Evolutionary conservation across 108 stramenopile species (phyloP), one percentile per base, ranked within the genome.

Genomic region (Parietichytrium sp.): DNA sequence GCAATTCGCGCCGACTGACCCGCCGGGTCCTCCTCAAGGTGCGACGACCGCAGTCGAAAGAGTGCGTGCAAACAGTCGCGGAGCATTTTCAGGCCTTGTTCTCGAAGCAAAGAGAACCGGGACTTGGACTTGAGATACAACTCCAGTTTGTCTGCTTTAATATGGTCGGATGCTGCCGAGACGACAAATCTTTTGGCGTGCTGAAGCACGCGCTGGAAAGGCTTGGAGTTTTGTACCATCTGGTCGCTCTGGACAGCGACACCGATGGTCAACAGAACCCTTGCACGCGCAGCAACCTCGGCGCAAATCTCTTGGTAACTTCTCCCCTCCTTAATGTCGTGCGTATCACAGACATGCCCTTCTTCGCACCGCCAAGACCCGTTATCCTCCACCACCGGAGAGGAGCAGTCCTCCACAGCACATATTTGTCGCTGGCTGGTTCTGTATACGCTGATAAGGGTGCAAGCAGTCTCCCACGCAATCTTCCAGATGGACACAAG

Each of bases 401-500:
- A 33, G 23, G 61, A 18, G 20, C 61, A 72, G 8, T 42, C 61
- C 20, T 72, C 61, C 23, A 45, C 38, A 15, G 38, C 61, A 27
- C 61, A 72, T 2, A 72, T 45, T 10, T 45, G n/a, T 33, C 61
- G 61, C 61, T 72, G 61, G 20, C 45, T 16, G 61, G 36, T 42
- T 6, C 61, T 33, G 20, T 72, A 42, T 10, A 72, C 61, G 42
- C 61, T 72, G 10, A 72, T 72, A 38, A 72, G 36, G 8, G 61
- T 72, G 42, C 45, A 42, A n/a, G 61, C 45, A 7, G 42, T 42
- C 1, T 25, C 45, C 61, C 61, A 72, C 10, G 61, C 61, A 6
- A 42, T 42, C 20, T 72, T 72, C 61, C 61, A 72, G 45, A 72
- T 72, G n/a, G n/a, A n/a, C n/a, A n/a, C n/a, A n/a, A n/a, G n/a